Evolutionary conservation across 495 filamentous ascomycete genomes (phyloP).

Genomic region (Hamigera avellanea): DNA sequence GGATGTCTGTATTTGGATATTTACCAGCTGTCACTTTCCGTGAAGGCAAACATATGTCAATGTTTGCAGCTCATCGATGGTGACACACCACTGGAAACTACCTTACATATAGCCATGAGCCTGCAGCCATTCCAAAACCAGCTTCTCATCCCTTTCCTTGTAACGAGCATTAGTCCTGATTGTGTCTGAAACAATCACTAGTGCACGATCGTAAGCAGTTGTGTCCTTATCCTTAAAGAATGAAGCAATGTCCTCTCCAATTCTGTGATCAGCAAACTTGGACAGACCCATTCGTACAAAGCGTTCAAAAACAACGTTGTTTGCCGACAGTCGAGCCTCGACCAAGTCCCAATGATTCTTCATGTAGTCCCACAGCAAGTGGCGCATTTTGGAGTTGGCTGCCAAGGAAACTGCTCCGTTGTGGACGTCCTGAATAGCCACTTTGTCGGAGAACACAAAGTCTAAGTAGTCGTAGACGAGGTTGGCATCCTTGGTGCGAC

Average conservation of each 20-base stretch:
- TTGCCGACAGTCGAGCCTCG: slow-evolving; percentile 55
- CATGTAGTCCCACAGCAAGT: slow-evolving; percentile 71
- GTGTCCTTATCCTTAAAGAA: slow-evolving; percentile 83
- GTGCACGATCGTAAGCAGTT: slow-evolving; percentile 63
- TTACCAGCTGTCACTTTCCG: too few relatives aligned
- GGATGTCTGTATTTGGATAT: too few relatives aligned
- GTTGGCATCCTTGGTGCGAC: slow-evolving; percentile 55
- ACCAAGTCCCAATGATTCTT: slow-evolving; percentile 67
- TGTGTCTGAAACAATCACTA: slow-evolving; percentile 70
- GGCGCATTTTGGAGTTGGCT: slow-evolving; percentile 55
- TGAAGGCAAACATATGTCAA: too few relatives aligned
- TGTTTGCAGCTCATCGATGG: too few relatives aligned
- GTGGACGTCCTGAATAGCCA: slow-evolving; percentile 78
- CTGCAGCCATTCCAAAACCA: slow-evolving; percentile 60
- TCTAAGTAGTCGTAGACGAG: slow-evolving; percentile 61
- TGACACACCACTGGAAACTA: too few relatives aligned
- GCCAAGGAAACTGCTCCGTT: slow-evolving; percentile 61
- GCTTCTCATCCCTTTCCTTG: slow-evolving; percentile 55
- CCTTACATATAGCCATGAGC: slow-evolving; percentile 46
- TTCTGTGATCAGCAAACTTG: slow-evolving; percentile 59
- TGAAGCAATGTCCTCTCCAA: slow-evolving; percentile 61
- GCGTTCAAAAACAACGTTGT: slow-evolving; percentile 78
- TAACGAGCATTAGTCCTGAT: slow-evolving; percentile 69
- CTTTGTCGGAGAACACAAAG: slow-evolving; percentile 67
- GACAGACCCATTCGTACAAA: slow-evolving; percentile 67